Evolutionary conservation across 805 yeast genomes (phyloP), one percentile per base, ranked within the genome.

Genomic region (Metschnikowia lunata): DNA sequence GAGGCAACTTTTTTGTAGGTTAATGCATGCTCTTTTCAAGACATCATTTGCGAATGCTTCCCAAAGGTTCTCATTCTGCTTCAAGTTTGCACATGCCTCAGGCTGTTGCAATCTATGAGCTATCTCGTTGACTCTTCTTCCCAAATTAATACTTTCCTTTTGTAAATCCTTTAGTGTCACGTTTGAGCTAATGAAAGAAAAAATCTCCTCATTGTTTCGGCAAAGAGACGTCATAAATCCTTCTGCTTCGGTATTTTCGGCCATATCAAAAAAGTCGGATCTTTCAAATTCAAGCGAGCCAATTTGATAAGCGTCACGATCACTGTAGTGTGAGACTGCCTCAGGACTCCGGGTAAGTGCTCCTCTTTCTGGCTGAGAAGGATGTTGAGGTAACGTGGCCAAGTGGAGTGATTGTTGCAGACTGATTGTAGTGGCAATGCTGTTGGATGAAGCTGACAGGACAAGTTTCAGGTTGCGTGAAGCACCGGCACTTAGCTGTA

Each of bases 281-380:
- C 78, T 76, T 49, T 75, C 79, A 52, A 75, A 71, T 45, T 74
- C 80, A 26, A 71, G 55, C 3, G 75, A 68, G n/a, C 76, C 76
- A 26, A 71, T 71, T 46, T 71, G 69, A 52, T 70, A 71, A 7
- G 64, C 69, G 38, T 64, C 62, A 7, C 58, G 51, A 33, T 58
- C 66, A 23, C 56, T 54, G 37, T 62, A 57, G 34, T 63, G 45
- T 14, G 43, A 53, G 8, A 60, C 50, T 12, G 55, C 63, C 1
- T 62, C 62, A 6, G 42, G 44, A 32, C 51, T 45, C 30, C 40
- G 49, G 27, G 30, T 46, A 36, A 43, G 42, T 26, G 41, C 34
- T 30, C 35, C 42, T 13, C 47, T 39, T 12, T 40, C 45, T 13
- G 41, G 43, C 9, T 30, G 36, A 8, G n/a, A n/a, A 10, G 36